Conservation (phyloP, 176 grass and related monocot species). For the Phyllostachys edulis region DNA sequence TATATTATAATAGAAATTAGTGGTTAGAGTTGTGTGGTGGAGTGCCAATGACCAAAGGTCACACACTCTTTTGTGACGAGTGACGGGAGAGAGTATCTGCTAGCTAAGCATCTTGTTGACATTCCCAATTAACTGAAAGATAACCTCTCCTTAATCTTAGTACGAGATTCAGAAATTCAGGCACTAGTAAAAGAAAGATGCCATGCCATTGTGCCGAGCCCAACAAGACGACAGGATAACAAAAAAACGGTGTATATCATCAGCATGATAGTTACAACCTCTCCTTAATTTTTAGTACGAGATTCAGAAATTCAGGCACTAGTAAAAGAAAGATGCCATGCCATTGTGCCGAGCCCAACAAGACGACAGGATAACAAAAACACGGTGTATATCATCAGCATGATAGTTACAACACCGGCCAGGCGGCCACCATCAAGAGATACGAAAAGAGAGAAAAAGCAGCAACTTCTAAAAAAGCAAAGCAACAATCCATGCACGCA, state of each 20-base stretch:
- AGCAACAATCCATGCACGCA: slow-evolving; percentile 28
- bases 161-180: background rate
- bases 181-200: background rate
- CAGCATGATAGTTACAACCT: slow-evolving; percentile 24
- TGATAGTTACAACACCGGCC: slow-evolving; percentile 5
- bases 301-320: background rate
- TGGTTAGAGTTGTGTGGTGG: no score
- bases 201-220: slow-evolving; percentile 17
- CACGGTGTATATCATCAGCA: slow-evolving; percentile 45
- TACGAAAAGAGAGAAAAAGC: slow-evolving; percentile 29
- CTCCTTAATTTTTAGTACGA: background rate
- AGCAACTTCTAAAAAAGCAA: slow-evolving; percentile 27
- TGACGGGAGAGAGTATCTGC: no score
- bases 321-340: background rate
- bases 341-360: slow-evolving; percentile 35
- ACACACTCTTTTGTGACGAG: no score
- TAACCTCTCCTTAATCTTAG: background rate
- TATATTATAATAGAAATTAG: no score
- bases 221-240: slow-evolving; percentile 15
- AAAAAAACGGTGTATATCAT: slow-evolving; percentile 48
- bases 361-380: slow-evolving; percentile 15
- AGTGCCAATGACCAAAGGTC: no score
- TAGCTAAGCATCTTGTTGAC: background rate
- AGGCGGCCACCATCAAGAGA: slow-evolving; percentile 15
- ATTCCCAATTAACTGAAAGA: background rate